A percentile compares a stretch with the other conserved stretches of the same genome.
These are phyloP conservation scores for Gillenia trifoliata DNA, from an alignment of 306 rosid genomes.

Conservation along the genomic window DNA sequence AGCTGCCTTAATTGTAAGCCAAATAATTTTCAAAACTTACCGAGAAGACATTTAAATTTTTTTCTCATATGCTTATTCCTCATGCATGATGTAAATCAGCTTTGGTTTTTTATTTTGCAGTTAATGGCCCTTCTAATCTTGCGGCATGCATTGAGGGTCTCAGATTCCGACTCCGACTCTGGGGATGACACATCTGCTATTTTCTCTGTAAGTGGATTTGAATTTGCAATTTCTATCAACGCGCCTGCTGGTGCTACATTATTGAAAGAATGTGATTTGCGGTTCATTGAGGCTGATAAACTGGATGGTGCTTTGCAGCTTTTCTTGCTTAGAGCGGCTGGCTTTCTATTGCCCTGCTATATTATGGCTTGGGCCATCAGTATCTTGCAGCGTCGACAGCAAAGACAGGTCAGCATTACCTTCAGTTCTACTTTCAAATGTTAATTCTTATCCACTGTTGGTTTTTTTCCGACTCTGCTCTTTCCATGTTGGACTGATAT, in stretches of 20 bases:
- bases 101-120: conserved; percentile 42
- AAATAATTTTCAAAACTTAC: background rate
- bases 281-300: conserved; percentile 15
- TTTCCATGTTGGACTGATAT: background rate
- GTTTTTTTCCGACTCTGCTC: background rate
- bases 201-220: conserved; percentile 59
- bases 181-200: conserved; percentile 49
- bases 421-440: background rate
- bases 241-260: background rate
- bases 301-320: conserved; percentile 24
- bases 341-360: conserved; percentile 96
- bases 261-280: background rate
- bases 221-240: background rate
- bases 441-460: background rate
- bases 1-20: conserved; percentile 86
- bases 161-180: conserved; percentile 62
- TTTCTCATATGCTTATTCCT: background rate
- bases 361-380: conserved; percentile 99
- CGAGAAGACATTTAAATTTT: background rate
- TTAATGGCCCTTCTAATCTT: conserved; percentile 83
- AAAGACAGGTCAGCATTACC: conserved; percentile 66
- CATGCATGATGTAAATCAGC: background rate
- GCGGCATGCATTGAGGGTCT: conserved; percentile 74
- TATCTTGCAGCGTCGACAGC: conserved; percentile 91
- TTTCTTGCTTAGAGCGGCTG: conserved; percentile 91